Evolutionary conservation across 352 stramenopile genomes (phyloP), one percentile per base, ranked within the genome.

Genomic region (Pythium guiyangense): DNA sequence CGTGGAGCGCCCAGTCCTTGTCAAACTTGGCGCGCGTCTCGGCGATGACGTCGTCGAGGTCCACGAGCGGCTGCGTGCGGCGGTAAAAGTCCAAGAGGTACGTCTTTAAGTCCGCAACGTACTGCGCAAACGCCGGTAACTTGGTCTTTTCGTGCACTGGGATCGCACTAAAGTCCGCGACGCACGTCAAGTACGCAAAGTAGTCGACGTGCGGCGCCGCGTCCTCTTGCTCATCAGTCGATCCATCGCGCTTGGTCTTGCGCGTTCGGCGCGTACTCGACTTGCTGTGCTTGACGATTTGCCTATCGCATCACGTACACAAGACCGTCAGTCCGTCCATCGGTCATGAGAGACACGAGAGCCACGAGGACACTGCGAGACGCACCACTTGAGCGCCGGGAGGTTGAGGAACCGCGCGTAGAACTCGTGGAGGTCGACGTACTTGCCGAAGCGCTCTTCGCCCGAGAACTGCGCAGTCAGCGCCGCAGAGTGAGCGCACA

Each of bases 391-490:
- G n/a, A 90, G 77, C 49, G 74, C 72, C 22, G 74, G 69, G 17
- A 88, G 70, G 59, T 96, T 94, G 50, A 94, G 52, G 50, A 85
- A 96, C 18, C 77, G 71, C 54, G 68, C 57, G 70, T 94, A 92
- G 55, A 93, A 86, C 63, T 86, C 74, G 58, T 95, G 84, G 35
- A 96, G 54, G 61, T 96, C 88, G n/a, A 96, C 76, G 60, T 96
- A 96, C 58, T 94, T 93, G 55, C 88, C 88, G 35, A 90, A 91
- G 26, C 76, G 80, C 64, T 96, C 88, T 82, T 96, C 86, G 17
- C 88, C 88, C 3, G 83, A 93, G 54, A 96, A 96, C 70, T 91
- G 39, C 20, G 22, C n/a, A 18, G 15, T 1, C 2, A 14, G 15
- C 49, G 10, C 61, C 5, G 17, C 20, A 64, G 22, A 54, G 39